Evolutionary conservation across 805 yeast species (phyloP).

Genomic region (Cyberlindnera amylophila): DNA sequence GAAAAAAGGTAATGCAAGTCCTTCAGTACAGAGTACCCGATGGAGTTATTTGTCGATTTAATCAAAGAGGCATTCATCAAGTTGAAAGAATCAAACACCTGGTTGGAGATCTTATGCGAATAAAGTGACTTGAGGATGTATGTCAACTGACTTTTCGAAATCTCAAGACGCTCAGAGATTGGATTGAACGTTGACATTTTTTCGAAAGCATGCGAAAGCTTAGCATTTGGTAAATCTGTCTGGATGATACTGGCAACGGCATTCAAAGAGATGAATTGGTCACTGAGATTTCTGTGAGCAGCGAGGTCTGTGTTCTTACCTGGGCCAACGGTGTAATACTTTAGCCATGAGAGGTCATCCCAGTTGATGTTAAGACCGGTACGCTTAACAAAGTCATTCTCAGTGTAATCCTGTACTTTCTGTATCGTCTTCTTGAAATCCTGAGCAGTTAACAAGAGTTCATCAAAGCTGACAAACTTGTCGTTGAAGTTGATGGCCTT

Average conservation of each 20-base stretch:
- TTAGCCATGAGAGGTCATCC: slow-evolving; percentile 27
- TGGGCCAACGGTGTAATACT: slow-evolving; percentile 17
- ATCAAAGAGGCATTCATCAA: slow-evolving; percentile 13
- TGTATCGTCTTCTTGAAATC: slow-evolving; percentile 33
- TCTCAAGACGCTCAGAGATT: slow-evolving; percentile 25
- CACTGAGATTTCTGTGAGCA: slow-evolving; percentile 8
- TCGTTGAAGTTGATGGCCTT: slow-evolving; percentile 37
- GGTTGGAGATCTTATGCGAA: slow-evolving; percentile 37
- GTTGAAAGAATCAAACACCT: slow-evolving; percentile 32
- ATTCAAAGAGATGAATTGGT: slow-evolving; percentile 33
- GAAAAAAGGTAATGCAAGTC: slow-evolving; percentile 37
- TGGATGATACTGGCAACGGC: slow-evolving; percentile 39
- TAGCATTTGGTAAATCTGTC: slow-evolving; percentile 36
- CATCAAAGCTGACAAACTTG: slow-evolving; percentile 36
- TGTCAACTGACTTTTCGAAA: slow-evolving; percentile 34
- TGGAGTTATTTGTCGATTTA: slow-evolving; percentile 26
- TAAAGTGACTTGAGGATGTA: slow-evolving; percentile 32
- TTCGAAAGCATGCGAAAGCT: slow-evolving; percentile 23
- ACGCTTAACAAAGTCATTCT: slow-evolving; percentile 29
- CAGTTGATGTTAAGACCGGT: slow-evolving; percentile 33
- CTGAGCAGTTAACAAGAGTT: slow-evolving; percentile 27
- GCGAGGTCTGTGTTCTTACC: slow-evolving; percentile 7
- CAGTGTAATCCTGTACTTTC: slow-evolving; percentile 30
- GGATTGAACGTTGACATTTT: slow-evolving; percentile 32
- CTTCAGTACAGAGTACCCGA: slow-evolving; percentile 33